Conservation (phyloP, 495 filamentous ascomycete genomes). For the Xylaria palmicola region DNA sequence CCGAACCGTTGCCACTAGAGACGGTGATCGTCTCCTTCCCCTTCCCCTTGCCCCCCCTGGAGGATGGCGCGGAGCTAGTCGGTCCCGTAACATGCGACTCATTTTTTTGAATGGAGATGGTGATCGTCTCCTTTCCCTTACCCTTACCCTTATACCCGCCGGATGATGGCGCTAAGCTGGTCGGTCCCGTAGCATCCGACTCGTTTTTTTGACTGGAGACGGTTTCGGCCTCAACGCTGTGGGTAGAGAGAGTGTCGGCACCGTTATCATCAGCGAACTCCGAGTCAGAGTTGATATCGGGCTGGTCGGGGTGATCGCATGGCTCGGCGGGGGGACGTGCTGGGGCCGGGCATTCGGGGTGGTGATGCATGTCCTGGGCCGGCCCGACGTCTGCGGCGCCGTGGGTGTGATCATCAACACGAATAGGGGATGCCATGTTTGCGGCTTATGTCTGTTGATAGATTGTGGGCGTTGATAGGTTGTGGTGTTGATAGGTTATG, state of each 20-base stretch:
- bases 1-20: background rate
- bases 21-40: background rate
- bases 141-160: background rate
- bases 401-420: background rate
- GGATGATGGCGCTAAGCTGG: constrained; percentile 20
- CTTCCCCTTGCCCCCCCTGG: background rate
- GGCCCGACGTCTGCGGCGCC: background rate
- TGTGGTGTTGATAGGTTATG: too few relatives aligned
- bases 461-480: background rate
- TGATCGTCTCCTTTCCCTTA: too few relatives aligned
- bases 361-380: background rate
- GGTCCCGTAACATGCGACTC: background rate
- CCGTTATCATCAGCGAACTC: background rate
- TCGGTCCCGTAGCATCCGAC: background rate
- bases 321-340: background rate
- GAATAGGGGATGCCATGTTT: background rate
- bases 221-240: background rate
- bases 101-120: background rate
- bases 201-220: background rate
- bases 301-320: background rate
- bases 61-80: constrained; percentile 20
- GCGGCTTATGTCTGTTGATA: background rate
- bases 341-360: background rate
- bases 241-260: background rate
- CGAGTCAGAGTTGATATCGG: background rate